Conservation (phyloP, 2,329 filamentous ascomycete species). For the Botrytis fabae region DNA sequence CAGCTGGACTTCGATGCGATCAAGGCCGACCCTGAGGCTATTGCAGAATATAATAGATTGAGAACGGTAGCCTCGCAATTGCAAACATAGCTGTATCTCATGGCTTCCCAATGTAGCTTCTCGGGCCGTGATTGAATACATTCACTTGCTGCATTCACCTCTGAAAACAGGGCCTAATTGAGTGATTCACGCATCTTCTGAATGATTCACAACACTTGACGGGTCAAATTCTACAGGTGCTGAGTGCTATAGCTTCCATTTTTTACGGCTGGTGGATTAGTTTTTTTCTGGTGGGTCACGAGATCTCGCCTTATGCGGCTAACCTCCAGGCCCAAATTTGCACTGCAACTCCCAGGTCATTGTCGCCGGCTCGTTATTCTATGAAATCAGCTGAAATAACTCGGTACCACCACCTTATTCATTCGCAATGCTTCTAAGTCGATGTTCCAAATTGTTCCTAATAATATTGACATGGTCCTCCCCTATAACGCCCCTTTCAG, state of each 20-base stretch:
- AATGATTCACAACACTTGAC: constrained; percentile 7
- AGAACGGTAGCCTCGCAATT: constrained; percentile 6
- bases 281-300: constrained; percentile 5
- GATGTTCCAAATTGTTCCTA: constrained; percentile 6
- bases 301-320: constrained; percentile 7
- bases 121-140: constrained; percentile 6
- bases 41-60: constrained; percentile 9
- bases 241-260: constrained; percentile 8
- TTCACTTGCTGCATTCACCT: constrained; percentile 8
- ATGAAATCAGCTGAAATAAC: constrained; percentile 9
- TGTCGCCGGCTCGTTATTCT: constrained; percentile 7
- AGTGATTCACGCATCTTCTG: constrained; percentile 5
- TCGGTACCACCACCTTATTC: constrained; percentile 6
- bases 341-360: constrained; percentile 6
- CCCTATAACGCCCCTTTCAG: constrained; percentile 24
- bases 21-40: constrained; percentile 6
- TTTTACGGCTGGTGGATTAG: constrained; percentile 8
- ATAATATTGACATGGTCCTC: constrained; percentile 24
- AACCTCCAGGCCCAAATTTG: constrained; percentile 7
- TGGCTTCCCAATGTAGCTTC: constrained; percentile 6
- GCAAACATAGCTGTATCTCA: constrained; percentile 8
- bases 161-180: constrained; percentile 6
- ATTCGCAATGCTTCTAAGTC: constrained; percentile 8
- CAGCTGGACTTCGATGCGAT: constrained; percentile 7
- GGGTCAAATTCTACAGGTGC: constrained; percentile 7